phyloP scores from a whole-genome alignment of 495 filamentous ascomycete genomes.

The Xylaria scruposa region DNA sequence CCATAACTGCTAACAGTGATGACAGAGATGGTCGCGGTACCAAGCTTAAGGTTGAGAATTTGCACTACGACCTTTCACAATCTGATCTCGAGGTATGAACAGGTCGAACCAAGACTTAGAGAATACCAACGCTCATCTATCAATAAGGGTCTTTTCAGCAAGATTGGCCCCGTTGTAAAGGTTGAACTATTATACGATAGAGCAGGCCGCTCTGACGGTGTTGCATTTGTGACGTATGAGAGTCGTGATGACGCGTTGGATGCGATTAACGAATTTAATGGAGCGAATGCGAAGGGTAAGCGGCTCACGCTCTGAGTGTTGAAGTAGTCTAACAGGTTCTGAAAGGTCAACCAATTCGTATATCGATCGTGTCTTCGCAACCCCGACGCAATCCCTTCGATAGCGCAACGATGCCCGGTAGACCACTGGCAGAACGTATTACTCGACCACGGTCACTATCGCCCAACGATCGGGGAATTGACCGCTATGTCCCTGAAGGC shows the following conservation, averaged over 20 bases:
- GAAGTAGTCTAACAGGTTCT: constrained; percentile 28
- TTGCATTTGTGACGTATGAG: constrained; percentile 83
- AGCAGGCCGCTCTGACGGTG: constrained; percentile 86
- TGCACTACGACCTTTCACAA: constrained; percentile 92
- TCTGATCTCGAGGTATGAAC: constrained; percentile 77
- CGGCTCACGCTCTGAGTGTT: neutral
- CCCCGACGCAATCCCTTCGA: constrained; percentile 63
- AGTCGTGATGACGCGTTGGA: constrained; percentile 68
- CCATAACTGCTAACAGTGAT: constrained; percentile 26
- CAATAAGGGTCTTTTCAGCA: constrained; percentile 79
- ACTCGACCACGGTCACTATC: constrained; percentile 60
- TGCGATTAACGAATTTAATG: constrained; percentile 83
- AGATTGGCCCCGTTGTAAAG: constrained; percentile 74
- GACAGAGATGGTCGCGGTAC: constrained; percentile 61
- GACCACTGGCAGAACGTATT: constrained; percentile 79
- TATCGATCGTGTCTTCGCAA: constrained; percentile 68
- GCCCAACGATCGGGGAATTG: constrained; percentile 73
- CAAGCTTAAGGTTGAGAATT: constrained; percentile 85
- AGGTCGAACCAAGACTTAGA: neutral
- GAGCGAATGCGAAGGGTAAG: constrained; percentile 85
- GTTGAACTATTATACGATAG: constrained; percentile 85
- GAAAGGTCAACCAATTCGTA: constrained; percentile 79
- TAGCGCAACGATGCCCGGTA: constrained; percentile 59
- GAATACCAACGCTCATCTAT: constrained; percentile 25
- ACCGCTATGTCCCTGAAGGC: constrained; percentile 81